Evolutionary conservation across 495 filamentous ascomycete species (phyloP).

Genomic region (Neurospora cerealis): DNA sequence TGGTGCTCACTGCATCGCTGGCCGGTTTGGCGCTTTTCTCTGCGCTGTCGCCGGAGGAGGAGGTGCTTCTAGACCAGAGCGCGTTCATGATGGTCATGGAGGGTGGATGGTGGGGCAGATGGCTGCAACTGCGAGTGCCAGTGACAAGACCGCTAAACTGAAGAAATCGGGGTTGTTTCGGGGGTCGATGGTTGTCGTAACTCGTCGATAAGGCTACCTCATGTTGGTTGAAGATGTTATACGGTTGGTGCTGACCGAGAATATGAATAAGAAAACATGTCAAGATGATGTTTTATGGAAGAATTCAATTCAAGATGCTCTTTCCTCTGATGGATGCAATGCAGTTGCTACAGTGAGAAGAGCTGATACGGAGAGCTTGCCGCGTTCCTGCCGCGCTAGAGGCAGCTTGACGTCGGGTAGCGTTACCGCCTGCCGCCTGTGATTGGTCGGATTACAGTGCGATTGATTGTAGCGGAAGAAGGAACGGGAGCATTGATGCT

Average conservation of each 20-base stretch:
- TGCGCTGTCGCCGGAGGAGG: constrained; percentile 20
- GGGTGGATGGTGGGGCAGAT: neutral
- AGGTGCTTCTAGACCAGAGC: constrained; percentile 25
- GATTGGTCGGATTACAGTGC: neutral
- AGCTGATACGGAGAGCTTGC: neutral
- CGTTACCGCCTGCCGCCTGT: neutral
- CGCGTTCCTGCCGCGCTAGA: neutral
- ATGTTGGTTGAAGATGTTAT: neutral
- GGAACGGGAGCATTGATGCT: neutral
- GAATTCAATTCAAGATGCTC: neutral
- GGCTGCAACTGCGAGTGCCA: neutral
- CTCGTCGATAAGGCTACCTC: neutral
- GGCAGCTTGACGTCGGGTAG: neutral
- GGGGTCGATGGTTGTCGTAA: neutral
- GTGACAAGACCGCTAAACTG: neutral
- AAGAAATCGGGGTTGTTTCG: neutral
- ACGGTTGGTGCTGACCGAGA: neutral
- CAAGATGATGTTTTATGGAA: neutral
- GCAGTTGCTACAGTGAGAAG: neutral
- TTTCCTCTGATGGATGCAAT: neutral
- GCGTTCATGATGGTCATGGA: constrained; percentile 30
- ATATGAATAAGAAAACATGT: neutral
- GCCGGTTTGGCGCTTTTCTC: constrained; percentile 4
- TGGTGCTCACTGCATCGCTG: constrained; percentile 1
- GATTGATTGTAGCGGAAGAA: neutral